phyloP scores from a whole-genome alignment of 106 monocot species.

The Apostasia shenzhenica region DNA sequence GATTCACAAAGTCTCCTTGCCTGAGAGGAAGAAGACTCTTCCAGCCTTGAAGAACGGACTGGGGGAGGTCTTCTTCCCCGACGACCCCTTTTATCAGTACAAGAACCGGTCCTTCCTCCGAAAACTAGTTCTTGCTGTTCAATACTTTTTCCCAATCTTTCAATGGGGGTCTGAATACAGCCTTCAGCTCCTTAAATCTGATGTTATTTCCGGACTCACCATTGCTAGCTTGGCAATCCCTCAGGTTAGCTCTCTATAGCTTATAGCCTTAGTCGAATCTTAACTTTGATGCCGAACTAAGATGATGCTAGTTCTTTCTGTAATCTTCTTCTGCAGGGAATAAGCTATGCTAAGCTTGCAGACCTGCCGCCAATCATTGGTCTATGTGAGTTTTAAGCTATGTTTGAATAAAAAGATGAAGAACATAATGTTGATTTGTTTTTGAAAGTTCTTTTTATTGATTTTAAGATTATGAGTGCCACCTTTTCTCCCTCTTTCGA shows the following conservation, averaged over 20 bases:
- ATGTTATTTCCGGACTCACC: constrained; percentile 74
- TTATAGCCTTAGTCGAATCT: background rate
- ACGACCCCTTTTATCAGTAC: constrained; percentile 82
- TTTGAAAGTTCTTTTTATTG: background rate
- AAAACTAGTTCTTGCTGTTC: constrained; percentile 52
- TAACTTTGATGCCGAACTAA: background rate
- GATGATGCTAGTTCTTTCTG: too few relatives aligned
- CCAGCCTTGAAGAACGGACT: constrained; percentile 48
- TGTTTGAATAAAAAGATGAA: background rate
- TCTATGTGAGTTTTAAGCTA: constrained; percentile 48
- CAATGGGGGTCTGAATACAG: constrained; percentile 78
- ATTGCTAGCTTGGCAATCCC: constrained; percentile 92
- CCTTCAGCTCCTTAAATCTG: constrained; percentile 63
- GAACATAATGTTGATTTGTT: background rate
- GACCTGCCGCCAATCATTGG: constrained; percentile 83
- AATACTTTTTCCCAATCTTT: constrained; percentile 78
- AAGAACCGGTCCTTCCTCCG: constrained; percentile 38
- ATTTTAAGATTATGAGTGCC: background rate
- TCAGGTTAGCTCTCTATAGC: constrained; percentile 21
- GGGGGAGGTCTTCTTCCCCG: constrained; percentile 69
- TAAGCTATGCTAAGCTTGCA: constrained; percentile 93
- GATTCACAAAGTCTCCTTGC: constrained; percentile 64
- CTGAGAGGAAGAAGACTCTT: constrained; percentile 36
- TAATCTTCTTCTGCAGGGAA: constrained; percentile 48
- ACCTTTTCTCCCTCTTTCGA: too few relatives aligned